These are phyloP conservation scores for Curvularia sp. DNA, from an alignment of 2,329 filamentous ascomycete genomes.

Conservation along the genomic window DNA sequence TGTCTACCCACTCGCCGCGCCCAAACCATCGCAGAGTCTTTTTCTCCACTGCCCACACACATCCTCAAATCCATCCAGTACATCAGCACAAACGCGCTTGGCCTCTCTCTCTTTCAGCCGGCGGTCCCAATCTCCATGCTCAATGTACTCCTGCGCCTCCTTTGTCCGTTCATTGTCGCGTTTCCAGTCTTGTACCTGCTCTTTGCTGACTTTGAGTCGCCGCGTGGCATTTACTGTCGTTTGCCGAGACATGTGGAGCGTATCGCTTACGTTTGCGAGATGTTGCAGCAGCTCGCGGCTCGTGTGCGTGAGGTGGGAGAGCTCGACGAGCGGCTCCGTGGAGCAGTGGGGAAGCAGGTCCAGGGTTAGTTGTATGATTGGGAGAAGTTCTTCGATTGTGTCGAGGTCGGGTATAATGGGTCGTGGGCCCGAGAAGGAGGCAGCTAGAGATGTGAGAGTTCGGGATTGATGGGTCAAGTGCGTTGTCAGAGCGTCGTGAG, in stretches of 20 bases:
- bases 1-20: constrained; percentile 46
- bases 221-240: constrained; percentile 82
- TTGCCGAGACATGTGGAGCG: constrained; percentile 91
- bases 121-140: constrained; percentile 81
- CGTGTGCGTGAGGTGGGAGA: constrained; percentile 70
- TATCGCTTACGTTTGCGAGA: constrained; percentile 86
- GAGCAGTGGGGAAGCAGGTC: constrained; percentile 72
- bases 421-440: constrained; percentile 73
- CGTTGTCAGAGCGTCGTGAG: constrained; percentile 75
- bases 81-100: constrained; percentile 81
- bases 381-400: constrained; percentile 72
- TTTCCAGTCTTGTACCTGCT: constrained; percentile 84
- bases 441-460: constrained; percentile 74
- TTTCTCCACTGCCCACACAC: constrained; percentile 85
- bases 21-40: constrained; percentile 64
- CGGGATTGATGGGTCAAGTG: constrained; percentile 79
- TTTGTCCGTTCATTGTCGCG: constrained; percentile 83
- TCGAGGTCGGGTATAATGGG: constrained; percentile 68
- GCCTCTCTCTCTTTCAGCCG: constrained; percentile 79
- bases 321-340: constrained; percentile 67
- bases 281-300: constrained; percentile 77
- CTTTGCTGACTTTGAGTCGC: constrained; percentile 79
- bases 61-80: constrained; percentile 90
- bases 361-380: constrained; percentile 69
- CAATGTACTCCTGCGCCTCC: constrained; percentile 82